Evolutionary conservation across 176 grass and related monocot genomes (phyloP), one percentile per base, ranked within the genome.

Genomic region (Olyra latifolia): DNA sequence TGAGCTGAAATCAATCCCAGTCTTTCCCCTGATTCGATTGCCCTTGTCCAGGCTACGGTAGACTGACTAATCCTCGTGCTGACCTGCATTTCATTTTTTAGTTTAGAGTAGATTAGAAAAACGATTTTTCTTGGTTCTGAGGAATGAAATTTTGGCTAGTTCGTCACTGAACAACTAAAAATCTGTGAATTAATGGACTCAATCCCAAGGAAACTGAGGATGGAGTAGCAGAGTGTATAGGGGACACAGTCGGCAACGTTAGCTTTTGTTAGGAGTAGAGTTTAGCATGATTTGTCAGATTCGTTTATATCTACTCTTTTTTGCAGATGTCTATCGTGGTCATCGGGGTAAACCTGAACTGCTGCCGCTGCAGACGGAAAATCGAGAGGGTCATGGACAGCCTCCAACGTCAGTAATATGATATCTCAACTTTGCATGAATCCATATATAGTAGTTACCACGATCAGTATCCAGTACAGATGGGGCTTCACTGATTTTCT

Each of bases 251-350:
- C 57, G 24, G 57, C 24, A 14, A 59, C 0, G 32, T 35, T 4
- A 35, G 32, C 32, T 28, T 27, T 28, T 59, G 12, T 22, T 56
- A 10, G 32, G 3, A 58, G 55, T 25, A 48, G 40, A 54, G 47
- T 25, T 25, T 19, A 41, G 39, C 6, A 80, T 15, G 11, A 30
- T 61, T 53, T 32, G 12, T 42, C n/a, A 2, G n/a, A 9, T 41
- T 57, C 43, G 1, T 22, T 13, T 17, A 3, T 66, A 30, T 50
- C 2, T 25, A 16, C 47, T 14, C 1, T 30, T 27, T 14, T 55
- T 87, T 82, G 29, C 58, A 83, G 74, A 88, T 88, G 80, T 0
- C 16, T 28, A 83, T 88, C 48, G 9, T 88, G 67, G 46, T 88
- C 43, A 66, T 88, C 61, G 23, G 59, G 25, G 49, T 63, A 27